phyloP scores from a whole-genome alignment of 2,329 filamentous ascomycete genomes.

The Trichoderma polysporum region DNA sequence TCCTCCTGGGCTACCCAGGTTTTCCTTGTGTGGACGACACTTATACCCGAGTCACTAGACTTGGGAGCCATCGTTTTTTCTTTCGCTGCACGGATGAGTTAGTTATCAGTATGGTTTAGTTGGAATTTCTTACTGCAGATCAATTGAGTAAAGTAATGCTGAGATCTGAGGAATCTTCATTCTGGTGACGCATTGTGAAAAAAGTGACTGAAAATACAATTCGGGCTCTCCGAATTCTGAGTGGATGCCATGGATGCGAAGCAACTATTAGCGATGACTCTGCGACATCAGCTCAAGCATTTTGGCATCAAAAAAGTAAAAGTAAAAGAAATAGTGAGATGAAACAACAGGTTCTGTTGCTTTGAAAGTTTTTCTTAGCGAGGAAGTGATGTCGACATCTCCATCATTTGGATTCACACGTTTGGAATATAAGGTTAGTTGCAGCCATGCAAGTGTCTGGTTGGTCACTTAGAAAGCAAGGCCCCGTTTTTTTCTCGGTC shows the following conservation, averaged over 20 bases:
- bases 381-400: background rate
- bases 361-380: background rate
- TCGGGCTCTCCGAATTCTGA: too few species aligned
- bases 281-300: background rate
- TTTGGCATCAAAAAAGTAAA: background rate
- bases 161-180: background rate
- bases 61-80: too few species aligned
- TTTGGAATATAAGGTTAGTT: background rate
- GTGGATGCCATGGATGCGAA: too few species aligned
- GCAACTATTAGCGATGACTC: background rate
- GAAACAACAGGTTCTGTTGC: background rate
- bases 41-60: background rate
- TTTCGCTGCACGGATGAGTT: too few species aligned
- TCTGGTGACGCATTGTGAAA: too few species aligned
- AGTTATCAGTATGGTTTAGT: background rate
- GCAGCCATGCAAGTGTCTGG: conserved; percentile 4
- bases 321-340: background rate
- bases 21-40: background rate
- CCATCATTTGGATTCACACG: background rate
- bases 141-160: background rate
- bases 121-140: background rate
- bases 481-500: conserved; percentile 23
- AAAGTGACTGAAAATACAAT: too few species aligned
- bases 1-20: background rate
- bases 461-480: conserved; percentile 37